Conservation (phyloP, 2,329 filamentous ascomycete genomes). For the Paecilomyces sp. region DNA sequence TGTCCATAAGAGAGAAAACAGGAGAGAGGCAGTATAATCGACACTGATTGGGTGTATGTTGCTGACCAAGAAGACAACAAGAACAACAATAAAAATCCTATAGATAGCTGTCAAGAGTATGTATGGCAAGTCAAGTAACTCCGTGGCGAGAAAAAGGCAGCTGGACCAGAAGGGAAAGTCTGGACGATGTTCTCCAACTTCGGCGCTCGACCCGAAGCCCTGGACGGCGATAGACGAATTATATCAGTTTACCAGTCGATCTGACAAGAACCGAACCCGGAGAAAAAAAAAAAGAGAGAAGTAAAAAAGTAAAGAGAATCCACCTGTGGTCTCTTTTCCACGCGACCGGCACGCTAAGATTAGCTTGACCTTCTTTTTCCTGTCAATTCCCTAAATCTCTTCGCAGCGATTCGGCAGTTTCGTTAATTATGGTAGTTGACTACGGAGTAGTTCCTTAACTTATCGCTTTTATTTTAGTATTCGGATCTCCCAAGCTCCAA, state of each 20-base stretch:
- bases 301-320: not conserved
- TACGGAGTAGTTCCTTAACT: not conserved
- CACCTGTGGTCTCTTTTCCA: not conserved
- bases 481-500: not conserved
- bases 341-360: not conserved
- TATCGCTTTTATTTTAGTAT: no score
- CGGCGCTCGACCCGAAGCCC: not conserved
- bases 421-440: no score
- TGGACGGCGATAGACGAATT: not conserved
- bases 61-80: constrained; percentile 1
- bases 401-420: not conserved
- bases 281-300: not conserved
- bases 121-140: no score
- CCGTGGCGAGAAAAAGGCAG: not conserved
- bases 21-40: constrained; percentile 3
- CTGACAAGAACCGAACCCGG: no score
- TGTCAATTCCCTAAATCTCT: not conserved
- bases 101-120: constrained; percentile 6
- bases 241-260: no score
- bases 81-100: constrained; percentile 2
- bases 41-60: no score
- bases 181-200: constrained; percentile 18
- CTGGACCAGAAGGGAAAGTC: constrained; percentile 29
- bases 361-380: not conserved
- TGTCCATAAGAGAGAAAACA: not conserved